phyloP scores from a whole-genome alignment of 768 basidiomycete genomes.

The Podaxis mareebaensis region DNA sequence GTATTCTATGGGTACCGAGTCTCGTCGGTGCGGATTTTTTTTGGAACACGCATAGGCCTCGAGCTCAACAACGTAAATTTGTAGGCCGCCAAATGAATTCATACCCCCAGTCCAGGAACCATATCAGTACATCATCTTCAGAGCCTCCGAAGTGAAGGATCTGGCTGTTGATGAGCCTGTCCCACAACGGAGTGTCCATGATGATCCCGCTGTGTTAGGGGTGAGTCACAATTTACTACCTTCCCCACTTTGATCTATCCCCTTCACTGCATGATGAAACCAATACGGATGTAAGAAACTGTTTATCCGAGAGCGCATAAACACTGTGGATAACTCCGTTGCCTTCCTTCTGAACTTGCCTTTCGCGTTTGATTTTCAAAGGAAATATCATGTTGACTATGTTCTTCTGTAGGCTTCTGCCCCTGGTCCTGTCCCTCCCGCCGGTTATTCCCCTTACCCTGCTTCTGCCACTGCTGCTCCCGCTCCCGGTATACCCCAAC shows the following conservation, averaged over 20 bases:
- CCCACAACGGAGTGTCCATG: conserved; percentile 64
- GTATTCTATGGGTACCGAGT: conserved; percentile 88
- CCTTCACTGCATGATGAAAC: conserved; percentile 25
- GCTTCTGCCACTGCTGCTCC: conserved; percentile 23
- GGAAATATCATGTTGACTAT: not conserved
- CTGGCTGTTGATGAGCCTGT: conserved; percentile 78
- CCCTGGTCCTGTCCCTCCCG: conserved; percentile 32
- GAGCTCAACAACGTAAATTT: conserved; percentile 3
- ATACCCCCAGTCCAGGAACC: conserved; percentile 83
- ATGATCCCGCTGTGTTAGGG: conserved; percentile 84
- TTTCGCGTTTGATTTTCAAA: not conserved
- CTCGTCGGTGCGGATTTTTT: conserved; percentile 61
- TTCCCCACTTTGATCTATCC: conserved; percentile 12
- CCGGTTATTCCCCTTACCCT: conserved; percentile 18
- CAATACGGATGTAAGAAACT: conserved; percentile 32
- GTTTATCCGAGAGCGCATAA: conserved; percentile 38
- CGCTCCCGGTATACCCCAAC: conserved; percentile 20
- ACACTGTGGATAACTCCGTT: conserved; percentile 57
- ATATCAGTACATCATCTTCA: conserved; percentile 90
- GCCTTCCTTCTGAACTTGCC: conserved; percentile 56
- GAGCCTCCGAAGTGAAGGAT: conserved; percentile 87
- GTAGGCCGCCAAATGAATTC: conserved; percentile 71
- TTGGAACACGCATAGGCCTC: conserved; percentile 6
- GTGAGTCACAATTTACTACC: conserved; percentile 39
- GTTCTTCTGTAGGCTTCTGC: conserved; percentile 47